Conservation (phyloP, 2,329 filamentous ascomycete genomes). For the Pseudogymnoascus sp. region DNA sequence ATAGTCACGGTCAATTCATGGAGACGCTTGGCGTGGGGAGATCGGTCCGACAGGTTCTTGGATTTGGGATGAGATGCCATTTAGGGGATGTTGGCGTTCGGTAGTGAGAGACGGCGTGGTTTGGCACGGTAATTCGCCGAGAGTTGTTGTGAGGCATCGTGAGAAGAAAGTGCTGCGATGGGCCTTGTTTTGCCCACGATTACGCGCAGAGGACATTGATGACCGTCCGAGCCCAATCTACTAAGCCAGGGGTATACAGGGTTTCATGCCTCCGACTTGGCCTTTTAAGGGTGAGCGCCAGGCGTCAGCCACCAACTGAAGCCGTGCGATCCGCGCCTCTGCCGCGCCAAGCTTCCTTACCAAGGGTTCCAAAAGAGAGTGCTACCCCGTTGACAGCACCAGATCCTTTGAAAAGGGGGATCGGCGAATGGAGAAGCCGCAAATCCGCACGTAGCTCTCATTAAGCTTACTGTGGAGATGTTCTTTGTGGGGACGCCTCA, state of each 20-base stretch:
- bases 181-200: background rate
- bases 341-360: background rate
- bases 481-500: background rate
- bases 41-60: background rate
- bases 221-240: background rate
- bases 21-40: background rate
- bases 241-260: background rate
- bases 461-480: background rate
- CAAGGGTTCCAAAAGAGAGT: background rate
- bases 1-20: background rate
- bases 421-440: slow-evolving; percentile 1
- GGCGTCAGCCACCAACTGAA: background rate
- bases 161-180: background rate
- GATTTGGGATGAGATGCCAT: background rate
- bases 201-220: background rate
- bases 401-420: background rate
- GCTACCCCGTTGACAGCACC: background rate
- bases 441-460: background rate
- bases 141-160: background rate
- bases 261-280: background rate
- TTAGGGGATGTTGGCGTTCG: background rate
- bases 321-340: background rate
- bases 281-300: background rate
- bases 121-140: background rate
- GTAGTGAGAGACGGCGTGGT: background rate